Evolutionary conservation across 352 stramenopile species (phyloP).

Genomic region (Phytophthora idaei): DNA sequence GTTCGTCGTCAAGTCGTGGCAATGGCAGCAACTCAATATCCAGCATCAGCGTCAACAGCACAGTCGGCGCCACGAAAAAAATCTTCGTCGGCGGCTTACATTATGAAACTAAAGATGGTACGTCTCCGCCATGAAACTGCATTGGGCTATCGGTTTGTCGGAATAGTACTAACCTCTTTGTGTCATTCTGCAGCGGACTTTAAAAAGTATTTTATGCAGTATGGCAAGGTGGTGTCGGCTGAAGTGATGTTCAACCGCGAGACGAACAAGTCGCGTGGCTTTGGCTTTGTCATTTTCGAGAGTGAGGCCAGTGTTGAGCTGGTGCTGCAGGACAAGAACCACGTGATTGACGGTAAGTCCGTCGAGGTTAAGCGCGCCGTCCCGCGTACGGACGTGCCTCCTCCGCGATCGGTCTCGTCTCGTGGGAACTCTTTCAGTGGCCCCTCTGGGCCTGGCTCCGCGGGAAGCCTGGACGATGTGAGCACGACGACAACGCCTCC

Average conservation of each 20-base stretch:
- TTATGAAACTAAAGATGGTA: constrained; percentile 94
- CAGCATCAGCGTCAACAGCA: constrained; percentile 57
- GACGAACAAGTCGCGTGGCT: constrained; percentile 94
- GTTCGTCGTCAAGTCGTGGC: constrained; percentile 53
- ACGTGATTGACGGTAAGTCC: constrained; percentile 93
- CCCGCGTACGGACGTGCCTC: constrained; percentile 81
- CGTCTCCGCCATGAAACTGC: constrained; percentile 11
- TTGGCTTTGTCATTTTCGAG: constrained; percentile 95
- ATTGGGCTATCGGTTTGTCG: too few relatives aligned
- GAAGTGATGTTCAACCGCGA: constrained; percentile 96
- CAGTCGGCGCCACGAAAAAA: constrained; percentile 87
- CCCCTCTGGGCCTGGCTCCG: constrained; percentile 70
- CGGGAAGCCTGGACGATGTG: constrained; percentile 74
- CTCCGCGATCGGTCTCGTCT: constrained; percentile 74
- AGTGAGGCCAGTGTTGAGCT: constrained; percentile 85
- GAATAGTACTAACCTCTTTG: background rate
- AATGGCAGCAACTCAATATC: constrained; percentile 60
- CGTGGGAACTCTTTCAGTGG: constrained; percentile 80
- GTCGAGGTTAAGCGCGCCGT: constrained; percentile 90
- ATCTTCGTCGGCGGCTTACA: constrained; percentile 94
- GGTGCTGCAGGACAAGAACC: constrained; percentile 87
- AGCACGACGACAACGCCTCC: constrained; percentile 59
- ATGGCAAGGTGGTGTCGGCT: constrained; percentile 91
- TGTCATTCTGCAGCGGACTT: constrained; percentile 72
- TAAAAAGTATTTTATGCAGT: constrained; percentile 93